A percentile compares a stretch with the other conserved stretches of the same genome.
phyloP scores from a whole-genome alignment of 352 stramenopile species.

The Phytophthora pseudosyringae region DNA sequence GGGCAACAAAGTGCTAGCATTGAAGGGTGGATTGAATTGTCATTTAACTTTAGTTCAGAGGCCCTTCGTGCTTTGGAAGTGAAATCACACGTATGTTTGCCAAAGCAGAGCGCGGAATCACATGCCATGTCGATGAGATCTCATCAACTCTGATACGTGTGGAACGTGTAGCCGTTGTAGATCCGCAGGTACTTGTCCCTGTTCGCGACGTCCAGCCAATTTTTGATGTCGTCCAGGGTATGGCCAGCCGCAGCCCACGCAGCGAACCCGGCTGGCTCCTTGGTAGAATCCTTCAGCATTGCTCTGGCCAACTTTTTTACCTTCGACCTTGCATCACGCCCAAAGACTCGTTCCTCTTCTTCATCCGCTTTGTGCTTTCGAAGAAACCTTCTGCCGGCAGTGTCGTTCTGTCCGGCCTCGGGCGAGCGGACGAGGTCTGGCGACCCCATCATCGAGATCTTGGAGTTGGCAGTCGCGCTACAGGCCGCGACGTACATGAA shows the following conservation, averaged over 20 bases:
- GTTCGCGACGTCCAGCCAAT: background rate
- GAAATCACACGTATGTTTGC: background rate
- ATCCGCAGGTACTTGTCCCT: background rate
- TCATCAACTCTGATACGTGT: background rate
- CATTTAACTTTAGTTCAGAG: background rate
- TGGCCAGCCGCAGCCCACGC: background rate
- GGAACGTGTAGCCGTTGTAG: background rate
- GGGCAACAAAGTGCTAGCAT: background rate
- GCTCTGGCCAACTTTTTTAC: background rate
- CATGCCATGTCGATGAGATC: background rate
- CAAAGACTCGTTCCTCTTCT: background rate
- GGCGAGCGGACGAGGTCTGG: background rate
- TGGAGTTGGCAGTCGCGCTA: background rate
- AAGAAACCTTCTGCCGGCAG: constrained; percentile 1
- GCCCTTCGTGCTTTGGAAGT: background rate
- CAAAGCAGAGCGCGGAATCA: background rate
- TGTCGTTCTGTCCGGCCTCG: background rate
- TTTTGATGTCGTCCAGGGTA: background rate
- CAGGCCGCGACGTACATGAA: background rate
- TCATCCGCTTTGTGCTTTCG: background rate
- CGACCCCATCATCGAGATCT: background rate
- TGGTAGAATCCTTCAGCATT: background rate
- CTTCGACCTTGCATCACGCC: background rate
- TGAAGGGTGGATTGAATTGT: background rate
- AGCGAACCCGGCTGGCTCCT: background rate